Evolutionary conservation across 805 yeast genomes (phyloP), one percentile per base, ranked within the genome.

Genomic region (Schwanniomyces yamadae): DNA sequence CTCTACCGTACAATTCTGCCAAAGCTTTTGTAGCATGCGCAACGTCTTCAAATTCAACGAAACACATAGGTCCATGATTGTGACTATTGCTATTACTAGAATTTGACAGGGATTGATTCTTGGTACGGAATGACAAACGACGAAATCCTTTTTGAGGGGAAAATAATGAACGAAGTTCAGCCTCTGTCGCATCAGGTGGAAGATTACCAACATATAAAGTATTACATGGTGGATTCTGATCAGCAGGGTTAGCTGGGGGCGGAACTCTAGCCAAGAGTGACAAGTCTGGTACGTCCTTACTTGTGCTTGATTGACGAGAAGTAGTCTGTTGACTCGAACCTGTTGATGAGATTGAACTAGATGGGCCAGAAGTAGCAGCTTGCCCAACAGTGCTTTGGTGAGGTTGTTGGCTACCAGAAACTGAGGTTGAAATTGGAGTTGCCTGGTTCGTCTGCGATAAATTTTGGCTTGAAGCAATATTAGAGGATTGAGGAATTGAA

Each of bases 221-320:
- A 59, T 93, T 93, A 66, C 99, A 93, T 6, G 99, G 99, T 3
- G 99, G 98, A 56, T 93, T 93, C 63, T 93, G 99, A 61, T 93
- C 99, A 2, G 99, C 98, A 5, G 99, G 99, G 54, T 91, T 91
- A 1, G 96, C 96, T 5, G 95, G 95, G 4, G 91, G 89, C 10
- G 93, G 95, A 20, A 85, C 89, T 45, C 88, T 66, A 0, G 91
- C 89, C 31, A 85, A 62, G 30, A 84, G 64, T 0, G 89, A 81
- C 44, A 84, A 67, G 54, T 84, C 93, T 0, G 81, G 81, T 10
- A 65, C 75, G 68, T 63, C 68, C 36, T 63, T 62, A 13, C 54
- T 40, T 14, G 53, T 39, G 3, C 43, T 36, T 6, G 49, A 20
- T 28, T 43, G 45, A 11, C 48, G 39, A 5, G 42, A 24, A 18